Evolutionary conservation across 139 green algal genomes (phyloP).

Genomic region (Micractinium conductrix): DNA sequence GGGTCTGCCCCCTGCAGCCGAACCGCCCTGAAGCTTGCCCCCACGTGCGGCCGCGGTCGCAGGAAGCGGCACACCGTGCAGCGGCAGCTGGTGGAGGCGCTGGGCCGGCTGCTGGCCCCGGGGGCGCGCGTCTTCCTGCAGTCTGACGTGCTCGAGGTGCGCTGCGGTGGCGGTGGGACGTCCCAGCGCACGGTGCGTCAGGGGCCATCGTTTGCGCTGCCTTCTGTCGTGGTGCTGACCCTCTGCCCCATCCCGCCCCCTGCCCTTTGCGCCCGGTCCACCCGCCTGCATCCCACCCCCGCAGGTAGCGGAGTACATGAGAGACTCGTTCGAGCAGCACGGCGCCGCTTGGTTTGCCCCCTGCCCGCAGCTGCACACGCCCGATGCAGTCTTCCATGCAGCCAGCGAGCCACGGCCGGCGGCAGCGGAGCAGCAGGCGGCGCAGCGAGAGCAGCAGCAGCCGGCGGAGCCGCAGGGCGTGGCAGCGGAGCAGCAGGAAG

Average conservation of each 20-base stretch:
- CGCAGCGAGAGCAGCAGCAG: background rate
- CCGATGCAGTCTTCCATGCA: conserved; percentile 11
- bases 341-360: conserved; percentile 33
- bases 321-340: conserved; percentile 61
- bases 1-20: too few species aligned
- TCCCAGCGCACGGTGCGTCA: too few species aligned
- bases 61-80: conserved; percentile 89
- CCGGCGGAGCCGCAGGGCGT: background rate
- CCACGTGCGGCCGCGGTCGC: background rate
- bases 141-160: conserved; percentile 72
- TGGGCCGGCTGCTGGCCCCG: conserved; percentile 40
- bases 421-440: background rate
- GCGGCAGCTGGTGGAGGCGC: conserved; percentile 53
- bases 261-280: background rate
- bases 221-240: too few species aligned
- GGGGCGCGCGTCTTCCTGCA: conserved; percentile 76
- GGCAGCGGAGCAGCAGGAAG: background rate
- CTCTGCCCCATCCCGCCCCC: background rate
- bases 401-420: background rate
- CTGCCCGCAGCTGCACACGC: conserved; percentile 4
- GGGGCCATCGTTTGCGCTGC: too few species aligned
- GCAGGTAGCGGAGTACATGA: conserved; percentile 63
- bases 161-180: background rate
- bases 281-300: background rate
- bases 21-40: too few species aligned